Evolutionary conservation across 2,329 filamentous ascomycete species (phyloP).

Genomic region (Pseudocercospora cruenta): DNA sequence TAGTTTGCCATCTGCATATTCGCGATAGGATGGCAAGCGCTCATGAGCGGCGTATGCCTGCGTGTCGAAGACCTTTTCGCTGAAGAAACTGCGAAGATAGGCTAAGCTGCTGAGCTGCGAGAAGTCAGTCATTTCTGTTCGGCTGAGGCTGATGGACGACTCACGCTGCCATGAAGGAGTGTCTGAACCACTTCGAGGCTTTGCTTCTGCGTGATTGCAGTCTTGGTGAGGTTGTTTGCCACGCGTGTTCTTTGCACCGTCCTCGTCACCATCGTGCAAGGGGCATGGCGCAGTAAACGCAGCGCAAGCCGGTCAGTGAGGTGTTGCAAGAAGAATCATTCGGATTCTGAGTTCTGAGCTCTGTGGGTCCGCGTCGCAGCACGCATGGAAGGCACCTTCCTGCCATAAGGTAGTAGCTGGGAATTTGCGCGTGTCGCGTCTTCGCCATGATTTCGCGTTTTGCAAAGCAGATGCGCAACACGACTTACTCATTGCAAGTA

Average conservation of each 20-base stretch:
- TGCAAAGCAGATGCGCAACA: background rate
- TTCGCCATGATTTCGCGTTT: background rate
- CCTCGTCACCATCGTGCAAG: slow-evolving; percentile 29
- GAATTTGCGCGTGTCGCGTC: background rate
- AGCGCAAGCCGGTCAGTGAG: background rate
- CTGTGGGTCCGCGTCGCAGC: background rate
- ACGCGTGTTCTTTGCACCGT: slow-evolving; percentile 26
- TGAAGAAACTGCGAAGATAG: slow-evolving; percentile 40
- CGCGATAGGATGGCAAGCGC: slow-evolving; percentile 35
- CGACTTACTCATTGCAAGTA: background rate
- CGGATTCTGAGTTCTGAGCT: background rate
- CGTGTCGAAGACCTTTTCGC: slow-evolving; percentile 38
- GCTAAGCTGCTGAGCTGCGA: slow-evolving; percentile 41
- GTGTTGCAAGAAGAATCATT: background rate
- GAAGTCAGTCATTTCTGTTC: slow-evolving; percentile 6
- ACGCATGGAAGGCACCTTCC: background rate
- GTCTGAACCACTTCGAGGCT: slow-evolving; percentile 54
- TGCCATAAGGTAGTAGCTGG: background rate
- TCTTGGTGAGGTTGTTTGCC: slow-evolving; percentile 34
- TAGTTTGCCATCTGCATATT: slow-evolving; percentile 36
- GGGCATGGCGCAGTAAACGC: background rate
- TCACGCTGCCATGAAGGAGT: slow-evolving; percentile 51
- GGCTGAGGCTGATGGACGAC: slow-evolving; percentile 23
- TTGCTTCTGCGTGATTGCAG: slow-evolving; percentile 44
- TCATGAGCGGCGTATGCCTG: slow-evolving; percentile 33